Evolutionary conservation across 106 monocot species (phyloP).

Genomic region (Dendrobium nobile): DNA sequence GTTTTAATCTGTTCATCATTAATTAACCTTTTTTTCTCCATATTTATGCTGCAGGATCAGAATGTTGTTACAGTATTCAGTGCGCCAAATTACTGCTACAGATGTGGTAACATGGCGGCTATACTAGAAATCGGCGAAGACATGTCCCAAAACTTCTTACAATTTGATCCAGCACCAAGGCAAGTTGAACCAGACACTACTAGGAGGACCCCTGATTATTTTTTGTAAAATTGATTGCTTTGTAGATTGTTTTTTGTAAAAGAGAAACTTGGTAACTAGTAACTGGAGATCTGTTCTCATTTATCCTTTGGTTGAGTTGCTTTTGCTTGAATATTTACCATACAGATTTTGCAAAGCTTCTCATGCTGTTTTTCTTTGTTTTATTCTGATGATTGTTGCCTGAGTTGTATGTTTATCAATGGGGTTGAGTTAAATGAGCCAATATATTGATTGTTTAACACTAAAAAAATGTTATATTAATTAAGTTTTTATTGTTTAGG

Average conservation of each 20-base stretch:
- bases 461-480: too few relatives aligned
- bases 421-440: not conserved
- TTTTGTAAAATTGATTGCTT: constrained; percentile 31
- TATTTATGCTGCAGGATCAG: constrained; percentile 32
- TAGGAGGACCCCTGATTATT: constrained; percentile 65
- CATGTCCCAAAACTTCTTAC: constrained; percentile 64
- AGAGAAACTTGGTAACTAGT: not conserved
- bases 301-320: not conserved
- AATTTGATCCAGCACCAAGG: constrained; percentile 57
- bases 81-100: constrained; percentile 62
- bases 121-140: constrained; percentile 64
- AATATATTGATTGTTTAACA: not conserved
- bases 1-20: not conserved
- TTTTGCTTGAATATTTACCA: not conserved
- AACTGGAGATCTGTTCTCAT: not conserved
- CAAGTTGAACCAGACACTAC: constrained; percentile 60
- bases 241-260: constrained; percentile 5
- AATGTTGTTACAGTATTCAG: constrained; percentile 72
- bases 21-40: not conserved
- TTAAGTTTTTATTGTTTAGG: too few relatives aligned
- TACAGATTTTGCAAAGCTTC: constrained; percentile 1
- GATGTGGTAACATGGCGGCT: constrained; percentile 66
- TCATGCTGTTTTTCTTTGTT: not conserved
- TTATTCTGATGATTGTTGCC: not conserved
- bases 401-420: not conserved